These are phyloP conservation scores for Scedosporium boydii DNA, from an alignment of 2,329 filamentous ascomycete species.

Conservation along the genomic window DNA sequence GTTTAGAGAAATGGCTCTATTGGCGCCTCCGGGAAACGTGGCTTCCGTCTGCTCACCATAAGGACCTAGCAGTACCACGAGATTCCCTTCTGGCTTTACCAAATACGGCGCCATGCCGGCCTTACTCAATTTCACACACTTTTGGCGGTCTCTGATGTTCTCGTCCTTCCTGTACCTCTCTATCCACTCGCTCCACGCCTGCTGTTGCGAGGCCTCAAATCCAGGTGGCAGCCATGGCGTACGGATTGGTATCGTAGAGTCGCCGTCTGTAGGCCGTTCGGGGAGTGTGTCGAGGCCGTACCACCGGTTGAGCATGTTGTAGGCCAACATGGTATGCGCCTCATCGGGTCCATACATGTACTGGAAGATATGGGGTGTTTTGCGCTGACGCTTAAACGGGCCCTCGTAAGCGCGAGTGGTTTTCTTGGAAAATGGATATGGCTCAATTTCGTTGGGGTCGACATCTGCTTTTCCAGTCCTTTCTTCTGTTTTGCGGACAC, in stretches of 20 bases:
- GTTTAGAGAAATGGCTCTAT: slow-evolving; percentile 18
- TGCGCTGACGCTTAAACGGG: slow-evolving; percentile 18
- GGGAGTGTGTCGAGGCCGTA: slow-evolving; percentile 22
- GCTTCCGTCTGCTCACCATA: slow-evolving; percentile 20
- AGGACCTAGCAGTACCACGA: slow-evolving; percentile 25
- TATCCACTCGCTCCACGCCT: slow-evolving; percentile 8
- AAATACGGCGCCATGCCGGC: slow-evolving; percentile 16
- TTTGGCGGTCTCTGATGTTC: not conserved
- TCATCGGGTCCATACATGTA: slow-evolving; percentile 15
- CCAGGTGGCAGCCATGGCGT: slow-evolving; percentile 13
- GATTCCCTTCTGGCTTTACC: slow-evolving; percentile 14
- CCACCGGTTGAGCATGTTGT: slow-evolving; percentile 17
- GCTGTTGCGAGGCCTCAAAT: slow-evolving; percentile 9
- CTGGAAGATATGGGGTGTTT: slow-evolving; percentile 14
- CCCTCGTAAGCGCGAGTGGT: slow-evolving; percentile 23
- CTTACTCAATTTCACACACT: slow-evolving; percentile 17
- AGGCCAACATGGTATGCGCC: slow-evolving; percentile 12
- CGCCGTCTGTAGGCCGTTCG: slow-evolving; percentile 1
- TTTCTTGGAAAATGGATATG: slow-evolving; percentile 16
- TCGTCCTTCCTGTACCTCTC: slow-evolving; percentile 6
- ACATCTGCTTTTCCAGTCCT: slow-evolving; percentile 17
- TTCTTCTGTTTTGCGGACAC: slow-evolving; percentile 9
- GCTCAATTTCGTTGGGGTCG: slow-evolving; percentile 16
- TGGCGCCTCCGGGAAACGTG: slow-evolving; percentile 16
- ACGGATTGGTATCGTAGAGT: not conserved